Evolutionary conservation across 2,329 filamentous ascomycete species (phyloP), one percentile per base, ranked within the genome.

Genomic region (Chaetomium strumarium): DNA sequence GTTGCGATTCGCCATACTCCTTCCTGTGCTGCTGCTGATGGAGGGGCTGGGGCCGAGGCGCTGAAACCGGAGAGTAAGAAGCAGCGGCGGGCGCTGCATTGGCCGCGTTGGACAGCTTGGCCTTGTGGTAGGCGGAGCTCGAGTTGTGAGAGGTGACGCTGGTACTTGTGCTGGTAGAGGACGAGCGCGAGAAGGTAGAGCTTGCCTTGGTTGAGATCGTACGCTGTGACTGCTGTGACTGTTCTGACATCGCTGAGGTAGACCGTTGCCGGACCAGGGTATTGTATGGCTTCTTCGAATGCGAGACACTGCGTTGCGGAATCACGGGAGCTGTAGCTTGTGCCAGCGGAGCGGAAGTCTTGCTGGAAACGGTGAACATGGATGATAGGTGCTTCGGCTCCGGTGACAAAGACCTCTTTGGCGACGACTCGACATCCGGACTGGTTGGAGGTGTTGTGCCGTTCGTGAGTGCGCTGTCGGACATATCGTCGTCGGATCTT

Each of bases 211-310:
- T 77, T 1, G 78, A 81, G 17, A 77, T 67, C 0, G 80, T 77
- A 46, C 73, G 68, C 36, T 71, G 70, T 0, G 78, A 81, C 44
- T 77, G 68, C 36, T 71, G 70, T 0, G 78, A 81, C 44, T 77
- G 72, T 61, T 76, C 73, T 5, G 82, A 83, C 60, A 79, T 70
- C 42, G 79, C 76, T 45, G 81, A 80, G 10, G 60, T 52, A 0
- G 68, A 70, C 5, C 63, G 61, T 46, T 64, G 69, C 49, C 61
- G 69, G 52, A 56, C 84, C 78, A 95, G 68, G 56, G 83, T 82
- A 59, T 93, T 88, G 65, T 89, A 85, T 0, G 77, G 77, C 67
- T 88, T 85, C 75, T 95, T 96, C 62, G 89, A 95, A 72, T 96
- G 92, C 10, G 89, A 92, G 3, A 87, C 80, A 2, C 90, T 85